Percentiles rank a stretch among this genome's conserved stretches.
Evolutionary conservation across 78 protist genomes (phyloP).

Genomic region (Dictyostelium brefeldianum): DNA sequence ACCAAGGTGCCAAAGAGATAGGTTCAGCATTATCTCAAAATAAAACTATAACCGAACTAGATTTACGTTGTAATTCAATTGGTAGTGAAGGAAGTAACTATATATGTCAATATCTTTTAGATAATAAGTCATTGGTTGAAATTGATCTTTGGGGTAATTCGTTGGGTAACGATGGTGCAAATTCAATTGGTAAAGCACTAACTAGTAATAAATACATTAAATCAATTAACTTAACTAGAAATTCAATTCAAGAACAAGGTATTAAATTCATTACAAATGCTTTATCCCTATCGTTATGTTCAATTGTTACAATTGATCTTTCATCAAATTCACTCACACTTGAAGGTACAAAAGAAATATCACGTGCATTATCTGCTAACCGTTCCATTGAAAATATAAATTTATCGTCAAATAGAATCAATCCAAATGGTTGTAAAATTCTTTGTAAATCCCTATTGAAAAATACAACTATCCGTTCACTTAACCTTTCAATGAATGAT

Average conservation of each 20-base stretch:
- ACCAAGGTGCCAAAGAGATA: conserved; percentile 48
- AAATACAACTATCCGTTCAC: background rate
- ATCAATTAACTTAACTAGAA: conserved; percentile 37
- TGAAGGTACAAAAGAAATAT: conserved; percentile 28
- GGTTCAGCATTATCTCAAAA: background rate
- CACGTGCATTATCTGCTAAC: background rate
- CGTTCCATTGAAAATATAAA: conserved; percentile 19
- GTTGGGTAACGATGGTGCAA: conserved; percentile 27
- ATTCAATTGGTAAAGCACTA: conserved; percentile 33
- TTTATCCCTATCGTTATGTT: background rate
- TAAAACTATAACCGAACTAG: conserved; percentile 12
- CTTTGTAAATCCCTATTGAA: background rate
- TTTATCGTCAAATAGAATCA: conserved; percentile 33
- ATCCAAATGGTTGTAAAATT: background rate
- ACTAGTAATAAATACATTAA: conserved; percentile 1
- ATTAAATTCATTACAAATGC: conserved; percentile 49
- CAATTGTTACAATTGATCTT: conserved; percentile 40
- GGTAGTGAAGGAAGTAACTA: conserved; percentile 21
- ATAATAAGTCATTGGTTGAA: conserved; percentile 14
- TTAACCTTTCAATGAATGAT: conserved; percentile 37
- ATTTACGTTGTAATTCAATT: conserved; percentile 38
- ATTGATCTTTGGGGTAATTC: conserved; percentile 66
- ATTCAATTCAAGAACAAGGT: conserved; percentile 48
- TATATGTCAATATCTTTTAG: conserved; percentile 5
- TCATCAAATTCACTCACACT: conserved; percentile 5